Percentiles rank a stretch among this genome's conserved stretches.
Conservation (phyloP, 2,329 filamentous ascomycete species). For the Rutstroemia sydowiana region DNA sequence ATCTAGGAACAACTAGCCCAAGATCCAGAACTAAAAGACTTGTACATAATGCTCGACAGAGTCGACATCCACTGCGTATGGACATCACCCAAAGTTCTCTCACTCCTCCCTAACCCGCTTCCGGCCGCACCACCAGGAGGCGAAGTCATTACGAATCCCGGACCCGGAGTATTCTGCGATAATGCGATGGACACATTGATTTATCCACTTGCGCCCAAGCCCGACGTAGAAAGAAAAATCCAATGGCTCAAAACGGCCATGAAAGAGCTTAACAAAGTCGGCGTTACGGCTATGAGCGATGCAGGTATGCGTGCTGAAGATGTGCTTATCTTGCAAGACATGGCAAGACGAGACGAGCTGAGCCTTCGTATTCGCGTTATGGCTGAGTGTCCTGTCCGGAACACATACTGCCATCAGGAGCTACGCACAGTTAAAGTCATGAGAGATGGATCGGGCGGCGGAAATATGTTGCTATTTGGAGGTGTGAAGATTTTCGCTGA, state of each 20-base stretch:
- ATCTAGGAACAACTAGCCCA: constrained; percentile 43
- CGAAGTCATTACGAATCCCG: constrained; percentile 53
- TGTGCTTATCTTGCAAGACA: constrained; percentile 45
- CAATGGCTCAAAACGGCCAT: constrained; percentile 53
- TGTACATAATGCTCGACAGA: constrained; percentile 63
- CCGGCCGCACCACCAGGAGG: constrained; percentile 51
- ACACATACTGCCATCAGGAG: constrained; percentile 51
- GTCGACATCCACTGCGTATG: constrained; percentile 65
- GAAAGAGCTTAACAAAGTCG: constrained; percentile 53
- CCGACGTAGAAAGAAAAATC: constrained; percentile 44
- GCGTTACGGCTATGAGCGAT: constrained; percentile 63
- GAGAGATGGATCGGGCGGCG: constrained; percentile 18
- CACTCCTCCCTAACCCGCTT: constrained; percentile 45
- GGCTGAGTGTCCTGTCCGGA: constrained; percentile 57
- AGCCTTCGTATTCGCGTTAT: constrained; percentile 60
- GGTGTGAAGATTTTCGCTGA: constrained; percentile 67
- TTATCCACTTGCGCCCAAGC: constrained; percentile 48
- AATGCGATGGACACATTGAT: constrained; percentile 59
- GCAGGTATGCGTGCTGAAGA: constrained; percentile 53
- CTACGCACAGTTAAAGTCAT: constrained; percentile 17
- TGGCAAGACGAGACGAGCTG: constrained; percentile 47
- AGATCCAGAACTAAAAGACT: constrained; percentile 42
- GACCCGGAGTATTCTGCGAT: constrained; percentile 64
- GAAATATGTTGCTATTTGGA: constrained; percentile 40
- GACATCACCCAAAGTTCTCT: constrained; percentile 57